phyloP scores from a whole-genome alignment of 352 stramenopile species.

The Phytophthora fragariaefolia region DNA sequence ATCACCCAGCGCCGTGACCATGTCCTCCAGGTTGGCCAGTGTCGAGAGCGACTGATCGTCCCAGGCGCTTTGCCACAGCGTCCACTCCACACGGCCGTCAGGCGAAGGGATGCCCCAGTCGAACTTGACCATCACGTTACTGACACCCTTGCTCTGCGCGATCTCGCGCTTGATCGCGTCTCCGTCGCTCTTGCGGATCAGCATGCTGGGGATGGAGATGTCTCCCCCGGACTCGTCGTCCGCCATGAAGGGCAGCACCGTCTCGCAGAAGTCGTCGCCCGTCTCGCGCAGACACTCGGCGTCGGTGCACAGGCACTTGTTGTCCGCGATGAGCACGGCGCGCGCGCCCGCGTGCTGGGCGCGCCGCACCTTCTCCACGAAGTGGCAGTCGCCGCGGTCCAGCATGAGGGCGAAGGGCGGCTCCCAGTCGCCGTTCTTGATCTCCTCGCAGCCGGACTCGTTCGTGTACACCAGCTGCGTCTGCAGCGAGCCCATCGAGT shows the following conservation, averaged over 20 bases:
- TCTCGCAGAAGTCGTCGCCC: conserved; percentile 89
- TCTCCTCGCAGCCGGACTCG: conserved; percentile 81
- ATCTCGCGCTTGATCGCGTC: conserved; percentile 93
- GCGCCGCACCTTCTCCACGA: conserved; percentile 95
- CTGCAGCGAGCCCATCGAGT: conserved; percentile 89
- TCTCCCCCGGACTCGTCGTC: conserved; percentile 97
- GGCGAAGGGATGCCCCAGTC: conserved; percentile 95
- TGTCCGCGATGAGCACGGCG: conserved; percentile 96
- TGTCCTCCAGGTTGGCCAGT: conserved; percentile 85
- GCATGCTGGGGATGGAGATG: conserved; percentile 97
- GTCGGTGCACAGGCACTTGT: conserved; percentile 95
- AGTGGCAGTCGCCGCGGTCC: conserved; percentile 96
- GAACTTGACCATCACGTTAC: conserved; percentile 95
- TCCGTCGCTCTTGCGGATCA: conserved; percentile 95
- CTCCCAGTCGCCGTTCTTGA: conserved; percentile 83
- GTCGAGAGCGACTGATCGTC: conserved; percentile 86
- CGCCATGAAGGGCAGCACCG: conserved; percentile 87
- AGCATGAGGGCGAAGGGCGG: conserved; percentile 96
- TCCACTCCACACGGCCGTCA: conserved; percentile 97
- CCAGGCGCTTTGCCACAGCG: conserved; percentile 95
- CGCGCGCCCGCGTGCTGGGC: conserved; percentile 93
- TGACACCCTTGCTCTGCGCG: conserved; percentile 81
- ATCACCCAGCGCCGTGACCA: conserved; percentile 87
- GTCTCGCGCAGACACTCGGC: conserved; percentile 73
- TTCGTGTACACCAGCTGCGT: conserved; percentile 92